Conservation (phyloP, 2,329 filamentous ascomycete species). For the Curvularia sp. region DNA sequence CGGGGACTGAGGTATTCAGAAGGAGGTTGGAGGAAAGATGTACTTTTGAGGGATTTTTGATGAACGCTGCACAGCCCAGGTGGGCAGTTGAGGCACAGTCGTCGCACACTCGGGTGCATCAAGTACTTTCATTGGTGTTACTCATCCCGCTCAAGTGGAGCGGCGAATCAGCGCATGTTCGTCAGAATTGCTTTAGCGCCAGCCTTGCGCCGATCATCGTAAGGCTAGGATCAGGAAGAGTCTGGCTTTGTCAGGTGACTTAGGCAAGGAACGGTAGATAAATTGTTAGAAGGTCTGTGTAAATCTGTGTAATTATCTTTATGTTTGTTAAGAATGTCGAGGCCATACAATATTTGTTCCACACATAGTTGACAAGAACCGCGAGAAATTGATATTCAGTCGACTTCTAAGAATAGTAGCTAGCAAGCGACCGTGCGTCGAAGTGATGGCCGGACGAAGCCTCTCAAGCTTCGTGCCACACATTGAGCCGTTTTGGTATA, state of each 20-base stretch:
- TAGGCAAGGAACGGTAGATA: conserved; percentile 1
- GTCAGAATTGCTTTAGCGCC: conserved; percentile 7
- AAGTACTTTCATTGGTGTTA: conserved; percentile 10
- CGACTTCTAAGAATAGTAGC: no score
- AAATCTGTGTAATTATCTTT: no score
- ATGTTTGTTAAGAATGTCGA: no score
- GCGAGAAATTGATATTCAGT: no score
- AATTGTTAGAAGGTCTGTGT: no score
- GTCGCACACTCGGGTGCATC: conserved; percentile 7
- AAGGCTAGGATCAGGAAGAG: neutral
- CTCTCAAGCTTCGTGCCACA: no score
- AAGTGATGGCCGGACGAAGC: no score
- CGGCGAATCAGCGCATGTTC: conserved; percentile 6
- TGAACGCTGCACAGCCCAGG: conserved; percentile 3
- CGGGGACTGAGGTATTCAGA: neutral
- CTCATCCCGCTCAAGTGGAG: conserved; percentile 3
- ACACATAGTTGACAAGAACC: no score
- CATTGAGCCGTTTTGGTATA: no score
- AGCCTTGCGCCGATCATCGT: neutral
- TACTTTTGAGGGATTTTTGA: neutral
- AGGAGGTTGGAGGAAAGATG: conserved; percentile 2
- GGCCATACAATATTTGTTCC: no score
- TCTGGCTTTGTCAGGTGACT: conserved; percentile 1
- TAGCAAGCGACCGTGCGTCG: no score
- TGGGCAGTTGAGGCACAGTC: conserved; percentile 1